Evolutionary conservation across 2,329 filamentous ascomycete genomes (phyloP).

Genomic region (Cercospora sesami): DNA sequence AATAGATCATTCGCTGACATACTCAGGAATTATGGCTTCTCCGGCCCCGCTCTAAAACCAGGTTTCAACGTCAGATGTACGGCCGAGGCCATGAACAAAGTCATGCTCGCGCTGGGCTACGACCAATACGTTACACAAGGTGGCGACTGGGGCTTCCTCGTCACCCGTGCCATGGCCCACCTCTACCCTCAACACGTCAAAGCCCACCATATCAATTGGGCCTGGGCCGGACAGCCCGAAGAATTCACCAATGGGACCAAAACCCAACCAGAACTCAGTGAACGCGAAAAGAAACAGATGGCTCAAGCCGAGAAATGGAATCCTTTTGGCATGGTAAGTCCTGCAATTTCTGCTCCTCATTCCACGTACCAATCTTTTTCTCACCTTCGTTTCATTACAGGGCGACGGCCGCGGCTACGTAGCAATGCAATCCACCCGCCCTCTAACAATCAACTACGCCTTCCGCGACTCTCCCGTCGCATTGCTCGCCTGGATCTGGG

Average conservation of each 20-base stretch:
- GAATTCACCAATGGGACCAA: slow-evolving; percentile 17
- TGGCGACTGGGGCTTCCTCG: slow-evolving; percentile 50
- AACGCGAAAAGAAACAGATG: slow-evolving; percentile 54
- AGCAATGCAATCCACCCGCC: slow-evolving; percentile 63
- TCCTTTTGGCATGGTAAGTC: slow-evolving; percentile 53
- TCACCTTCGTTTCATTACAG: not conserved
- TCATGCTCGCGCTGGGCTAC: slow-evolving; percentile 65
- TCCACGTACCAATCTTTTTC: not conserved
- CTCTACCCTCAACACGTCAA: slow-evolving; percentile 57
- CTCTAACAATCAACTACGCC: slow-evolving; percentile 69
- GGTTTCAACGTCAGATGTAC: slow-evolving; percentile 53
- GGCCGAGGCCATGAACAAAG: slow-evolving; percentile 55
- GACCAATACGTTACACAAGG: slow-evolving; percentile 59
- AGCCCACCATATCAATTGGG: slow-evolving; percentile 49
- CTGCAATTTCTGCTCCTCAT: not conserved
- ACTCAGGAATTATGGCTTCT: slow-evolving; percentile 60
- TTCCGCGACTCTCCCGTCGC: slow-evolving; percentile 66
- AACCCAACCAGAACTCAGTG: slow-evolving; percentile 44
- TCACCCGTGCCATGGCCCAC: slow-evolving; percentile 62
- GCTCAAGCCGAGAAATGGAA: slow-evolving; percentile 45
- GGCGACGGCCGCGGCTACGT: slow-evolving; percentile 61
- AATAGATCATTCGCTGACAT: not conserved
- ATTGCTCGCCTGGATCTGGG: slow-evolving; percentile 74
- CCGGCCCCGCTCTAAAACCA: slow-evolving; percentile 58
- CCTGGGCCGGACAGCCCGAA: slow-evolving; percentile 47